Evolutionary conservation across 176 grass and related monocot genomes (phyloP).

Genomic region (Areca catechu): DNA sequence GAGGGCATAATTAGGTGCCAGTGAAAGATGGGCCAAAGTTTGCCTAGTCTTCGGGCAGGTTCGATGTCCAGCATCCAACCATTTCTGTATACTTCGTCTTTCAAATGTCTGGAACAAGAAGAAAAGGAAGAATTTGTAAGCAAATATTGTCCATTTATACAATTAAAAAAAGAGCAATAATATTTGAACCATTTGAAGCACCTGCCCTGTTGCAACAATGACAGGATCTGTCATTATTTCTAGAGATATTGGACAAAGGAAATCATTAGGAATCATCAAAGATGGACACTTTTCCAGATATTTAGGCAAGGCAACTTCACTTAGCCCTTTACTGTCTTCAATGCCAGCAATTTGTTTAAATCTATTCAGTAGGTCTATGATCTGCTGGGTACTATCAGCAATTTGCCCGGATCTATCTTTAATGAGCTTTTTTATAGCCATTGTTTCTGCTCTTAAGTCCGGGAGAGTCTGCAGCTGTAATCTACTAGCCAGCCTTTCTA

Average conservation of each 20-base stretch:
- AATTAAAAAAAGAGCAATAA: neutral
- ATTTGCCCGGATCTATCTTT: slow-evolving; percentile 46
- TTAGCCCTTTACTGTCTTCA: slow-evolving; percentile 41
- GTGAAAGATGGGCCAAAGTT: slow-evolving; percentile 39
- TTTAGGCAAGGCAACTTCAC: slow-evolving; percentile 51
- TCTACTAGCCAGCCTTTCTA: slow-evolving; percentile 59
- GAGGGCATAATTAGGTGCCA: slow-evolving; percentile 53
- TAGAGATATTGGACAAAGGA: slow-evolving; percentile 61
- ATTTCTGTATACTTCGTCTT: slow-evolving; percentile 49
- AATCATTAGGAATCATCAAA: slow-evolving; percentile 55
- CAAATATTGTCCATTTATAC: neutral
- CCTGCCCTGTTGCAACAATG: slow-evolving; percentile 45
- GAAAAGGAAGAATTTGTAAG: slow-evolving; percentile 1
- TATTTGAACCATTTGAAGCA: neutral
- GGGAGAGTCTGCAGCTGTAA: slow-evolving; percentile 46
- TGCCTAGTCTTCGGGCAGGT: slow-evolving; percentile 65
- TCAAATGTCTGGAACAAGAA: slow-evolving; percentile 42
- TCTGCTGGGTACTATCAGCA: slow-evolving; percentile 35
- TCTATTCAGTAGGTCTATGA: slow-evolving; percentile 42
- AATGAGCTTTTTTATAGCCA: slow-evolving; percentile 62
- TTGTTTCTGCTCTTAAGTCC: slow-evolving; percentile 56
- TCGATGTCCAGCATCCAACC: slow-evolving; percentile 50
- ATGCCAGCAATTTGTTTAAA: slow-evolving; percentile 50
- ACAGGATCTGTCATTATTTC: slow-evolving; percentile 73
- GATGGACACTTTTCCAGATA: slow-evolving; percentile 72